phyloP scores from a whole-genome alignment of 2,329 filamentous ascomycete species.

The Penicillium sp. region DNA sequence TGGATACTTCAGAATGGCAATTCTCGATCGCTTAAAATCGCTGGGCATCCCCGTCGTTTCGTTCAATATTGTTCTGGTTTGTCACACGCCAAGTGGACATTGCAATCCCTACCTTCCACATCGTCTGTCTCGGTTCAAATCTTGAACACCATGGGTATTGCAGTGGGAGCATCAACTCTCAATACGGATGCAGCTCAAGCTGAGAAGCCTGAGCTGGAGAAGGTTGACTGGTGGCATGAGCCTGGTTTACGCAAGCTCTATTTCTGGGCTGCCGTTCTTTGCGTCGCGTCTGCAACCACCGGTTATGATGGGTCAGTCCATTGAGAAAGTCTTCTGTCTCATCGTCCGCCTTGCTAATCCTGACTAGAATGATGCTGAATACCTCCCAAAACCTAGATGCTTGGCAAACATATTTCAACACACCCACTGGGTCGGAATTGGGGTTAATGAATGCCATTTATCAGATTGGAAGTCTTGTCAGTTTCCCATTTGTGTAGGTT shows the following conservation, averaged over 20 bases:
- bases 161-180: conserved; percentile 13
- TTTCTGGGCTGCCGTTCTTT: conserved; percentile 54
- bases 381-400: conserved; percentile 44
- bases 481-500: conserved; percentile 34
- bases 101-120: neutral
- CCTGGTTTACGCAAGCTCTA: conserved; percentile 60
- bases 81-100: neutral
- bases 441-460: conserved; percentile 50
- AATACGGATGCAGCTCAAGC: conserved; percentile 17
- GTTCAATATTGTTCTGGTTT: neutral
- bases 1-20: conserved; percentile 1
- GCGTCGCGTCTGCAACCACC: conserved; percentile 62
- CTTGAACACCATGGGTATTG: conserved; percentile 13
- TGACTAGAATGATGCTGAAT: conserved; percentile 44
- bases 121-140: neutral
- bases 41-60: neutral
- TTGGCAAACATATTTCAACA: conserved; percentile 41
- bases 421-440: conserved; percentile 40
- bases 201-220: conserved; percentile 55
- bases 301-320: conserved; percentile 58
- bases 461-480: conserved; percentile 47
- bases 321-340: neutral
- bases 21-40: conserved; percentile 10
- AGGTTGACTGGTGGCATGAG: conserved; percentile 59
- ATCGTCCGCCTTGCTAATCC: neutral